A percentile compares a stretch with the other conserved stretches of the same genome.
Conservation (phyloP, 352 stramenopile species). For the Phytophthora cajani region DNA sequence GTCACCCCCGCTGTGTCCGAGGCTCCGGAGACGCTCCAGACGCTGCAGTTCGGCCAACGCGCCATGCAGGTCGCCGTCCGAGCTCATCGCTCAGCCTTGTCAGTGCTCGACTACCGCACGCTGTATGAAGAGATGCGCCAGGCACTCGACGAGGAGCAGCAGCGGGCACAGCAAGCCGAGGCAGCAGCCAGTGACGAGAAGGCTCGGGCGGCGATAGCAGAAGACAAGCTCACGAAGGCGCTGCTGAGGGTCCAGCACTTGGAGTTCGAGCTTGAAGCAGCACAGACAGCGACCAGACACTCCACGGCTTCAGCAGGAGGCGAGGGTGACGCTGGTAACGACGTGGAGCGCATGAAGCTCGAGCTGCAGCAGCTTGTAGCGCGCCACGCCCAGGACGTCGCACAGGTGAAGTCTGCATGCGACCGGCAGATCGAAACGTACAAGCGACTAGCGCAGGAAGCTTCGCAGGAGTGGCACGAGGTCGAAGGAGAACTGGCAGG, state of each 20-base stretch:
- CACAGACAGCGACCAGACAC: constrained; percentile 31
- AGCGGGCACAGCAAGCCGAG: constrained; percentile 33
- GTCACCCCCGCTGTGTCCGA: constrained; percentile 57
- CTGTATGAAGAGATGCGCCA: constrained; percentile 70
- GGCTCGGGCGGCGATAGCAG: constrained; percentile 14
- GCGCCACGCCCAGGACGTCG: constrained; percentile 52
- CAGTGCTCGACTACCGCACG: constrained; percentile 70
- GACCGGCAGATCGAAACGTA: constrained; percentile 72
- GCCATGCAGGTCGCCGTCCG: constrained; percentile 74
- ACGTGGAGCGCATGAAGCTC: constrained; percentile 35
- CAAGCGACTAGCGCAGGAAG: constrained; percentile 62
- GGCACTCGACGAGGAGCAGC: constrained; percentile 50
- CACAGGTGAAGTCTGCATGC: constrained; percentile 53
- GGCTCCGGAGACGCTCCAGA: constrained; percentile 65
- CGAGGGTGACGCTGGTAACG: neutral
- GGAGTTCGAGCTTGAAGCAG: constrained; percentile 65
- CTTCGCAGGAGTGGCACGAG: constrained; percentile 76
- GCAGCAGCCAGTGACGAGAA: constrained; percentile 30
- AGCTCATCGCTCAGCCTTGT: constrained; percentile 67
- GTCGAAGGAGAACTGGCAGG: constrained; percentile 61
- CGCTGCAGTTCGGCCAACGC: constrained; percentile 76
- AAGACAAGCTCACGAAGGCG: constrained; percentile 65
- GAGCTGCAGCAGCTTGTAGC: constrained; percentile 42
- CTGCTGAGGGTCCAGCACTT: constrained; percentile 67
- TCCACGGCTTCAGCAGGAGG: neutral